Conservation (phyloP, 192 early-diverging fungal genomes). For the Linnemannia exigua region DNA sequence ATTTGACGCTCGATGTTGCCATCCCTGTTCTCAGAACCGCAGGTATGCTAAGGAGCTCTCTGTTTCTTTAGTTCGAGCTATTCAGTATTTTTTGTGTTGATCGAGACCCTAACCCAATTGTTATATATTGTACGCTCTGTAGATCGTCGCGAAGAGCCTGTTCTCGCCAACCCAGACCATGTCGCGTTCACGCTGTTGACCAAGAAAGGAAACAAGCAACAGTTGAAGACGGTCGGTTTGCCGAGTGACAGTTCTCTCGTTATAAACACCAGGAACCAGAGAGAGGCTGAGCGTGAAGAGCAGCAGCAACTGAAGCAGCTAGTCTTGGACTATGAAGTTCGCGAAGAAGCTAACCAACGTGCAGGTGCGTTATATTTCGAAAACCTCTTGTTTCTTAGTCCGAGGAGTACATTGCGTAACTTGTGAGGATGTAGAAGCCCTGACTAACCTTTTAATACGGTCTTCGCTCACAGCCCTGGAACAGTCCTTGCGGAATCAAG, state of each 20-base stretch:
- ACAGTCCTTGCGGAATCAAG: conserved; percentile 47
- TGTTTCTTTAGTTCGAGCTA: neutral
- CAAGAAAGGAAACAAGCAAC: conserved; percentile 89
- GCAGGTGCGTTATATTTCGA: conserved; percentile 26
- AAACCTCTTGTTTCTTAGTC: neutral
- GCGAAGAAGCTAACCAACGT: conserved; percentile 72
- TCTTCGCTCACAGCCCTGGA: conserved; percentile 30
- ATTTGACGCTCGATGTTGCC: conserved; percentile 86
- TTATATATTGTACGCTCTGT: neutral
- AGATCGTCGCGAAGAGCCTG: conserved; percentile 51
- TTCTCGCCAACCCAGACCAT: conserved; percentile 56
- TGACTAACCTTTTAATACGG: neutral
- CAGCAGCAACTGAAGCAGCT: conserved; percentile 91
- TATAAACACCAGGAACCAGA: conserved; percentile 83
- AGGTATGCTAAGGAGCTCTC: neutral
- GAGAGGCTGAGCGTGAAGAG: conserved; percentile 91
- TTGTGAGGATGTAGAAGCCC: neutral
- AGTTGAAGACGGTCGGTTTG: conserved; percentile 81
- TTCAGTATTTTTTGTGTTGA: neutral
- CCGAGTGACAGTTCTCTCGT: conserved; percentile 89
- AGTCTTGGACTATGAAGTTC: conserved; percentile 92
- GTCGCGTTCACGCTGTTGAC: conserved; percentile 87
- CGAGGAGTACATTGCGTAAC: neutral
- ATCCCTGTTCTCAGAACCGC: conserved; percentile 84
- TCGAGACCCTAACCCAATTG: neutral